Percentiles rank a stretch among this genome's conserved stretches.
phyloP scores from a whole-genome alignment of 208 protist species.

The Endotrypanum monterogeii region DNA sequence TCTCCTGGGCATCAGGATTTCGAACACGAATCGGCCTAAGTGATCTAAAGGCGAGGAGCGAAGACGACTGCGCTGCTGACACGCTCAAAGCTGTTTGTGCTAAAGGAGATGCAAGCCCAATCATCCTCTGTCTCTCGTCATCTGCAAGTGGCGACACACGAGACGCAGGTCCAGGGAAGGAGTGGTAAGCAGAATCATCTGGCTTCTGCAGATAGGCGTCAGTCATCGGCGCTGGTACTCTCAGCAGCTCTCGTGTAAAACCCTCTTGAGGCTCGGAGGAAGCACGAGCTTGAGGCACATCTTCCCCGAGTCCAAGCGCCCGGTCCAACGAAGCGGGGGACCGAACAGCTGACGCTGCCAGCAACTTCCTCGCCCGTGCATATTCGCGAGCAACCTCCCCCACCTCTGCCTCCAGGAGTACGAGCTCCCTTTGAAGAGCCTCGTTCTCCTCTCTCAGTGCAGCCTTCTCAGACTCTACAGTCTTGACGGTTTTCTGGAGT shows the following conservation, averaged over 20 bases:
- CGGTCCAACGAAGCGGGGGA: slow-evolving; percentile 1
- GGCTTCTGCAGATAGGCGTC: slow-evolving; percentile 2
- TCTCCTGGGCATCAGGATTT: slow-evolving; percentile 66
- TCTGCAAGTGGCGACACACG: slow-evolving; percentile 24
- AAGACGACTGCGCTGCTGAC: not conserved
- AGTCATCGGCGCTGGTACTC: too few species aligned
- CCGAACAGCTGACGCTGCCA: slow-evolving; percentile 6
- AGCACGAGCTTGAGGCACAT: slow-evolving; percentile 2
- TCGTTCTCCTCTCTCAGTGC: slow-evolving; percentile 37
- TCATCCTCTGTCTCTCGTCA: slow-evolving; percentile 10
- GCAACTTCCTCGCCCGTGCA: slow-evolving; percentile 11
- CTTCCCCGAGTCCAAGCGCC: not conserved
- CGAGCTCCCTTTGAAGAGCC: slow-evolving; percentile 38
- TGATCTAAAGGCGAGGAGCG: slow-evolving; percentile 37
- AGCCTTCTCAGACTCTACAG: slow-evolving; percentile 39
- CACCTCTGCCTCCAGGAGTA: slow-evolving; percentile 49
- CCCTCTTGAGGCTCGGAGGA: slow-evolving; percentile 11
- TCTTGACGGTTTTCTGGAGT: slow-evolving; percentile 41
- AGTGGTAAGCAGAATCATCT: slow-evolving; percentile 9
- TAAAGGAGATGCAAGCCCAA: not conserved
- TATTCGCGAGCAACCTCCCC: slow-evolving; percentile 40
- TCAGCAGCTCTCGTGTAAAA: not conserved
- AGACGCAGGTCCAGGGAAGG: not conserved
- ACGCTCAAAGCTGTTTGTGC: not conserved
- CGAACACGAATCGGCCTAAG: slow-evolving; percentile 58